Evolutionary conservation across 352 stramenopile genomes (phyloP), one percentile per base, ranked within the genome.

Genomic region (Phytophthora sojae): DNA sequence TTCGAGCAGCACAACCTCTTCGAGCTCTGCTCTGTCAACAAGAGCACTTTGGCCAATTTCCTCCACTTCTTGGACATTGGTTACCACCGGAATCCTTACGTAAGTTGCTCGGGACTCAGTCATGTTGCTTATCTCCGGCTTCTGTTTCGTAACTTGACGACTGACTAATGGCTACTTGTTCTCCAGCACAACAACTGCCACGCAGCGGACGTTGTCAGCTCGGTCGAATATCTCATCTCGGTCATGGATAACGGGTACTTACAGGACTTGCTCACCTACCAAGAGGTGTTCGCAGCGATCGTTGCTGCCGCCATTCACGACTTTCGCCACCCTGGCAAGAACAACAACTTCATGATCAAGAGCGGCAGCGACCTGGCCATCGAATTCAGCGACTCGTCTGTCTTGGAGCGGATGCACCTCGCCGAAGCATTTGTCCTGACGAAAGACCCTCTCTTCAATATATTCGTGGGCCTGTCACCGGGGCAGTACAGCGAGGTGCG

Each of bases 301-400:
- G 75, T 97, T 30, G 89, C 87, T 8, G 91, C 90, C 0, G 89
- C 91, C 1, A 90, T 96, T 49, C 91, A 96, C 57, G 89, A 96
- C 39, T 95, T 96, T 58, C 77, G 85, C 0, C 91, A 97, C 32
- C 87, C 88, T 0, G 90, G 88, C 19, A 95, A 94, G 49, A 94
- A 86, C 53, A 95, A 97, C 73, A 93, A 93, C 63, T 96, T 95
- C 30, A 87, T 95, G 74, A 79, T 95, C 62, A 93, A 94, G 62
- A 85, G 78, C 49, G 79, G 75, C 6, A 90, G 82, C 58, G 86
- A 91, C 50, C 76, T 97, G 17, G 74, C 90, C 14, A 89, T 96
- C 26, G 68, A 88, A 61, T 97, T 96, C 76, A 95, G 83, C 55
- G 90, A 97, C 54, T 85, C 80, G 45, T 92, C 81, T 15, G 88